Evolutionary conservation across 192 early-diverging fungal genomes (phyloP), one percentile per base, ranked within the genome.

Genomic region (Chytriomyces hyalinus): DNA sequence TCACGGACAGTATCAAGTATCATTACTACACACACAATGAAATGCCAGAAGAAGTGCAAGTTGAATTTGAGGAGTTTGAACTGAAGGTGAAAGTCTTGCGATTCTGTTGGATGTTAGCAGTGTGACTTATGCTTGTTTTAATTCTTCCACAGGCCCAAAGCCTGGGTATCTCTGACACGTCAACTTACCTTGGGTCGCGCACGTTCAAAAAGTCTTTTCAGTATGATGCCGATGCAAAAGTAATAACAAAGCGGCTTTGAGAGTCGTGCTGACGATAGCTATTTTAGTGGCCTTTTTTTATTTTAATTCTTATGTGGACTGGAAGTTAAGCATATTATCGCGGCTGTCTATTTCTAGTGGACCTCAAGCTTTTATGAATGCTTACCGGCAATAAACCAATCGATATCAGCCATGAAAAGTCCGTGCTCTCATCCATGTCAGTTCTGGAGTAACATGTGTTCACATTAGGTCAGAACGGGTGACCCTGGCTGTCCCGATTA

Each of bases 1-100:
- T 92, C 46, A 88, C 86, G 64, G 94, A 96, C 74, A 89, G 92
- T 43, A 84, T 93, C 79, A 88, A 90, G 43, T 91, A 93, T 75
- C 83, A 91, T 80, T 88, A 92, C 66, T 89, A 91, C 75, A 81
- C 79, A 72, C 82, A 89, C 67, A 87, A 84, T 64, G 76, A 83
- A 49, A 85, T 91, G 73, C 88, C 90, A 26, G 77, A 80, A n/a
- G 82, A 84, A 65, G 79, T 94, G 50, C 74, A 76, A 61, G 88
- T 94, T 60, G 85, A 90, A 47, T 62, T 87, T 65, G 88, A 87
- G 43, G 92, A 93, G 70, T 83, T 94, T 24, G 91, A 91, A 68
- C 78, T 79, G 44, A 78, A 86, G 81, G 83, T 80, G 45, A 70
- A 44, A 44, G 50, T 49, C 20, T 60, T 48, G 8, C 24, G 46